Conservation (phyloP, 2,329 filamentous ascomycete species). For the Thelonectria discophora region DNA sequence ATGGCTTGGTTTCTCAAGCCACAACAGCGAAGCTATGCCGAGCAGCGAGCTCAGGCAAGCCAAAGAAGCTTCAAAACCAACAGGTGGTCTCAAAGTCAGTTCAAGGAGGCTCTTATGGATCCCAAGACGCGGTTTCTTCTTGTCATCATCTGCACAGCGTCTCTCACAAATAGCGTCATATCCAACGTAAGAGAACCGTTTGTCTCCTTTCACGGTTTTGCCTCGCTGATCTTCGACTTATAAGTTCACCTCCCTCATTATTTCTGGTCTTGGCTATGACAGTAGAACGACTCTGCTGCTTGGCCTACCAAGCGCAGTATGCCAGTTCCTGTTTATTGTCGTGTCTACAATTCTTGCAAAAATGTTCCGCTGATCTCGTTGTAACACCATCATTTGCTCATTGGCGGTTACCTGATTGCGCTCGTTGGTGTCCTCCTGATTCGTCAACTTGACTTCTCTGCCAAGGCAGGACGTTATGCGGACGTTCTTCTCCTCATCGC, state of each 20-base stretch:
- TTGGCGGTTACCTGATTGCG: background rate
- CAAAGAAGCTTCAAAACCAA: background rate
- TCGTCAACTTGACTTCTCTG: background rate
- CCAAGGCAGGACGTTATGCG: conserved; percentile 2
- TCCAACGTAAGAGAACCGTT: background rate
- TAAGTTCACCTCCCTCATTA: conserved; percentile 8
- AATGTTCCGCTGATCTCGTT: conserved; percentile 1
- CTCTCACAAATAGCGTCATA: conserved; percentile 5
- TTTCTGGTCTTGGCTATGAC: conserved; percentile 3
- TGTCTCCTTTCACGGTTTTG: too few relatives aligned
- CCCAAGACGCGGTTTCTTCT: background rate
- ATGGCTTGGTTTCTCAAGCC: too few relatives aligned
- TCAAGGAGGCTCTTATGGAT: background rate
- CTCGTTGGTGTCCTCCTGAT: conserved; percentile 7
- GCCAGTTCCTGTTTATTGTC: background rate
- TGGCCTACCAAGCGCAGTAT: background rate
- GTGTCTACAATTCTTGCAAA: background rate
- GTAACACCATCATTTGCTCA: background rate
- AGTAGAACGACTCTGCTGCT: background rate
- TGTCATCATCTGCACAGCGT: background rate
- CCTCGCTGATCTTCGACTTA: background rate
- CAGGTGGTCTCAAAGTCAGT: background rate
- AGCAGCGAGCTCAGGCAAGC: too few relatives aligned
- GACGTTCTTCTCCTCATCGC: background rate
- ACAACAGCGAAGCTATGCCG: too few relatives aligned